Percentiles rank a stretch among this genome's conserved stretches.
phyloP scores from a whole-genome alignment of 495 filamentous ascomycete species.

The Geoglossum glabrum region DNA sequence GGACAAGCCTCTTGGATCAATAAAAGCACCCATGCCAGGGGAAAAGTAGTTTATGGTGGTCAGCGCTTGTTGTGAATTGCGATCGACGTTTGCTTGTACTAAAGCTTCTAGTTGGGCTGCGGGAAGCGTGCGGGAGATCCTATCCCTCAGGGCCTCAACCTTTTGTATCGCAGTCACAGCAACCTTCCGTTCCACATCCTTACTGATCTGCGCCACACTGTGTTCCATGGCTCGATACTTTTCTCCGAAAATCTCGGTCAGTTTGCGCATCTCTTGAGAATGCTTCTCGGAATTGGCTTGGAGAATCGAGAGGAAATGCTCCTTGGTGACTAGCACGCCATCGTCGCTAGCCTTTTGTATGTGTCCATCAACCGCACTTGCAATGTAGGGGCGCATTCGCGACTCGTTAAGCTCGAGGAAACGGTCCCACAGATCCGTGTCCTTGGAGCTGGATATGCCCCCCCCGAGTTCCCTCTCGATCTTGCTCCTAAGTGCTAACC shows the following conservation, averaged over 20 bases:
- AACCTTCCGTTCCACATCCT: background rate
- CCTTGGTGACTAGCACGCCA: background rate
- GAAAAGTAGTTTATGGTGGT: constrained; percentile 3
- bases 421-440: background rate
- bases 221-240: background rate
- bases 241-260: background rate
- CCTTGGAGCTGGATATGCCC: background rate
- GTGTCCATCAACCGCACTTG: background rate
- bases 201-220: background rate
- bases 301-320: background rate
- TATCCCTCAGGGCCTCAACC: background rate
- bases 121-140: background rate
- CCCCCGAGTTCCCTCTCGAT: background rate
- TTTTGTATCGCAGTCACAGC: background rate
- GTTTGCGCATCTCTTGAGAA: background rate
- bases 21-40: background rate
- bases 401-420: background rate
- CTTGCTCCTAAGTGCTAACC: background rate
- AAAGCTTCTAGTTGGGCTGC: background rate
- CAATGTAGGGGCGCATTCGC: background rate
- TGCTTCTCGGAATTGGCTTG: background rate
- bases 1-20: background rate
- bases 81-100: background rate
- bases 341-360: background rate
- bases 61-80: background rate